These are phyloP conservation scores for Claviceps lovelessii DNA, from an alignment of 2,329 filamentous ascomycete species.

Conservation along the genomic window DNA sequence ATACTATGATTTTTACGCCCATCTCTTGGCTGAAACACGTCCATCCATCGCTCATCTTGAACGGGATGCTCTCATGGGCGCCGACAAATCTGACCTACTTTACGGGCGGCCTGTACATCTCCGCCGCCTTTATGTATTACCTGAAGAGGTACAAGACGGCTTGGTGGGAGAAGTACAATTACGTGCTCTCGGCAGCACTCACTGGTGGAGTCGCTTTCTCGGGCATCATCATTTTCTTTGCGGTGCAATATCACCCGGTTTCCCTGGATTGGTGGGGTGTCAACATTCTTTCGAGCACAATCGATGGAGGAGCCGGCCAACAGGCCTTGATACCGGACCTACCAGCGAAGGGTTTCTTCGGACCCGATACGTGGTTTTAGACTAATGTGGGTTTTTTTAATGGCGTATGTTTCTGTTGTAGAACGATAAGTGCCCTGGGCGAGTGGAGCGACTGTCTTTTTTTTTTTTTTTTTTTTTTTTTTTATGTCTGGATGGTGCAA, in stretches of 20 bases:
- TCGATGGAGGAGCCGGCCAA: constrained; percentile 3
- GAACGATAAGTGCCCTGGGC: too few relatives aligned
- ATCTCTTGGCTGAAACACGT: constrained; percentile 21
- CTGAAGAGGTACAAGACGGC: constrained; percentile 22
- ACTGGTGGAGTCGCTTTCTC: constrained; percentile 31
- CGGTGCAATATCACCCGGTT: constrained; percentile 24
- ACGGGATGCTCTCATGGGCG: constrained; percentile 23
- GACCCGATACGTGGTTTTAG: constrained; percentile 1
- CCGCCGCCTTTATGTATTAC: constrained; percentile 29
- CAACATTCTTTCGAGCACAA: neutral
- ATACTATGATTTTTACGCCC: constrained; percentile 8
- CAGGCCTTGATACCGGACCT: neutral
- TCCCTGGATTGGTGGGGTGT: constrained; percentile 31
- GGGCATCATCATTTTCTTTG: constrained; percentile 34
- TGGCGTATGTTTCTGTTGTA: too few relatives aligned
- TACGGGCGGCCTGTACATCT: constrained; percentile 26
- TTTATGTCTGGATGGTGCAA: too few relatives aligned
- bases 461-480: too few relatives aligned
- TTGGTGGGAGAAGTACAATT: constrained; percentile 36
- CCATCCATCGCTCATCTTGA: constrained; percentile 26
- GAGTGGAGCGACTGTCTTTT: too few relatives aligned
- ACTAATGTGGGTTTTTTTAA: neutral
- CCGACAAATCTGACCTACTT: constrained; percentile 29
- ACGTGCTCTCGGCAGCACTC: constrained; percentile 32
- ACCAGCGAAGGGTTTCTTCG: constrained; percentile 1